phyloP scores from a whole-genome alignment of 371 early-diverging fungal genomes.

The Cokeromyces recurvatus region DNA sequence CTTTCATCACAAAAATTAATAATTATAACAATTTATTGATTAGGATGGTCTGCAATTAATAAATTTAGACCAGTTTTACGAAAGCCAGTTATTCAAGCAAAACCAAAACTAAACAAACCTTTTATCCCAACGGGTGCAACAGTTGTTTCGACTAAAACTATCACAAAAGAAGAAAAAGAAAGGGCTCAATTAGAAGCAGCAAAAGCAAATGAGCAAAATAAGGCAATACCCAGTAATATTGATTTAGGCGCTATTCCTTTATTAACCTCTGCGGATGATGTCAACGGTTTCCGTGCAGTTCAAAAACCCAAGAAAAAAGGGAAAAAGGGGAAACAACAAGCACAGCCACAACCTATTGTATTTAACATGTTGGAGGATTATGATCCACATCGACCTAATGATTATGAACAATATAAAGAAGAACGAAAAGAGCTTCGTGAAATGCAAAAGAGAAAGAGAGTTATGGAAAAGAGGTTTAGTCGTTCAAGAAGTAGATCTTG shows the following conservation, averaged over 20 bases:
- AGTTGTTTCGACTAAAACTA: conserved; percentile 32
- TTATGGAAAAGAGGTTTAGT: conserved; percentile 9
- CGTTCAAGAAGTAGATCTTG: conserved; percentile 20
- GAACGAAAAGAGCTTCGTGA: conserved; percentile 31
- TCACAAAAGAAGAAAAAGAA: conserved; percentile 20
- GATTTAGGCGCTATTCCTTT: conserved; percentile 22
- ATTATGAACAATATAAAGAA: conserved; percentile 58
- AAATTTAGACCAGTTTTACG: conserved; percentile 47
- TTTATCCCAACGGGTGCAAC: conserved; percentile 43
- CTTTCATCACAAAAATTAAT: neutral
- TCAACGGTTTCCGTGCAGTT: conserved; percentile 28
- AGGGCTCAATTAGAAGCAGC: neutral
- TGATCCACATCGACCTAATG: conserved; percentile 59
- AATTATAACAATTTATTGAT: neutral
- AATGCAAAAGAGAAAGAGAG: conserved; percentile 17
- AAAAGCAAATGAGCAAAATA: neutral
- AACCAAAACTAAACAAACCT: conserved; percentile 39
- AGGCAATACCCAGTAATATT: neutral
- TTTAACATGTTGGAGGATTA: conserved; percentile 53
- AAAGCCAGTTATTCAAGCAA: conserved; percentile 42
- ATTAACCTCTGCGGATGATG: conserved; percentile 29
- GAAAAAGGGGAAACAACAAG: conserved; percentile 15
- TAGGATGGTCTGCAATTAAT: conserved; percentile 41
- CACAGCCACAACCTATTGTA: conserved; percentile 30
- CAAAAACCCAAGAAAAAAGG: conserved; percentile 20